Percentiles rank a stretch among this genome's conserved stretches.
phyloP scores from a whole-genome alignment of 148 eudicot genomes.

The Pharnaceum exiguum region DNA sequence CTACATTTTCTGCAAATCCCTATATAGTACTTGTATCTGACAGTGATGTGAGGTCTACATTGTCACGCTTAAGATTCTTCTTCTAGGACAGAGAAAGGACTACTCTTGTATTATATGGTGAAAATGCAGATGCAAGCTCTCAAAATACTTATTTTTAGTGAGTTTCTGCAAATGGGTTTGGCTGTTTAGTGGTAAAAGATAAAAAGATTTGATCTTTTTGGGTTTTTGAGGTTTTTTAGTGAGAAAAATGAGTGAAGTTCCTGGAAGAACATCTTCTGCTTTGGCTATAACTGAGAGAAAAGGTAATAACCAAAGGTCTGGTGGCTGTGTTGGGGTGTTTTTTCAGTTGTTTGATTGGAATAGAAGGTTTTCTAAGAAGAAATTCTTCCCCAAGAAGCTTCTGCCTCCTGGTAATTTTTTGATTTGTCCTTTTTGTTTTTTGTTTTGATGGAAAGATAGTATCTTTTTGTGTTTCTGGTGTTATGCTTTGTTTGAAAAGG shows the following conservation, averaged over 20 bases:
- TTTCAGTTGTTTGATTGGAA: constrained; percentile 96
- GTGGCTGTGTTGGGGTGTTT: constrained; percentile 93
- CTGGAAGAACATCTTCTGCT: constrained; percentile 32
- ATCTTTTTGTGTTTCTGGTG: neutral
- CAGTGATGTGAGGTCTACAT: constrained; percentile 18
- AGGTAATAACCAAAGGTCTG: constrained; percentile 41
- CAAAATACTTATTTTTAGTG: no score
- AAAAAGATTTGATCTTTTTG: neutral
- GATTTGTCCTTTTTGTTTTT: neutral
- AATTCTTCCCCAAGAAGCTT: constrained; percentile 76
- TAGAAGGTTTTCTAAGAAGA: constrained; percentile 80
- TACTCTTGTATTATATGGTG: no score
- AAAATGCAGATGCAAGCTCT: no score
- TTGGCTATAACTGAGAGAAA: constrained; percentile 71
- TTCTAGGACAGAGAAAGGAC: neutral
- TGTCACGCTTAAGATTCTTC: neutral
- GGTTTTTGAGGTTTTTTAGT: neutral
- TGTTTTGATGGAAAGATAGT: neutral
- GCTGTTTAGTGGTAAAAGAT: no score
- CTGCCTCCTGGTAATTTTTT: constrained; percentile 63
- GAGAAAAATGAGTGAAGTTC: constrained; percentile 18
- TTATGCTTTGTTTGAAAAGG: no score
- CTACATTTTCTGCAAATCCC: no score
- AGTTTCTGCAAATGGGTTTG: no score
- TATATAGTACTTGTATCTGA: no score